These are phyloP conservation scores for Vigna radiata DNA, from an alignment of 306 rosid species.

Conservation along the genomic window DNA sequence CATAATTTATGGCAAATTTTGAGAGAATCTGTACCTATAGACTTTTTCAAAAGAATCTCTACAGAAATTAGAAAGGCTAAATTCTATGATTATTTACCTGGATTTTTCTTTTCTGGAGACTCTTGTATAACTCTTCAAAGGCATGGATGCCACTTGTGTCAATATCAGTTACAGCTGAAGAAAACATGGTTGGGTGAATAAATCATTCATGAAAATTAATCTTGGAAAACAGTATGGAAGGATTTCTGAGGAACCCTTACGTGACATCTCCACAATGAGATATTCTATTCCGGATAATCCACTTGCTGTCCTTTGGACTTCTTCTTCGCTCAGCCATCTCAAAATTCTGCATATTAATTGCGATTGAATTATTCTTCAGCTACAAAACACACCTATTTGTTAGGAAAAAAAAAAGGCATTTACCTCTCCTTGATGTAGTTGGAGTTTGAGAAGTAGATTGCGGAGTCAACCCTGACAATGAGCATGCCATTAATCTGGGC, in stretches of 20 bases:
- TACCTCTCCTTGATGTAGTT: constrained; percentile 89
- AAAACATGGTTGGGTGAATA: not conserved
- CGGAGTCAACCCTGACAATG: constrained; percentile 82
- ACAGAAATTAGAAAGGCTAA: not conserved
- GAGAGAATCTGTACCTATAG: not conserved
- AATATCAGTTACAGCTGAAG: constrained; percentile 81
- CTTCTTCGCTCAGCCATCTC: constrained; percentile 77
- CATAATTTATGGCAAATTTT: not conserved
- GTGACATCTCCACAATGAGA: constrained; percentile 77
- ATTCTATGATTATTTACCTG: constrained; percentile 51
- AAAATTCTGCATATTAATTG: constrained; percentile 56
- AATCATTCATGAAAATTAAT: not conserved
- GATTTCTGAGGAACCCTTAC: constrained; percentile 55
- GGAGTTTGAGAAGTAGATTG: constrained; percentile 87
- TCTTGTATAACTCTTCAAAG: constrained; percentile 60
- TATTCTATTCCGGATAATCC: constrained; percentile 47
- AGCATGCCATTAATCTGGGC: constrained; percentile 61
- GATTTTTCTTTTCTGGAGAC: constrained; percentile 61
- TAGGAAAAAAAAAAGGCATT: not conserved
- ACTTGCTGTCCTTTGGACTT: constrained; percentile 38
- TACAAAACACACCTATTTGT: no score
- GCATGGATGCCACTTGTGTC: constrained; percentile 88
- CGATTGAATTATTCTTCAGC: constrained; percentile 1
- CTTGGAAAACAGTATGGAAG: not conserved
- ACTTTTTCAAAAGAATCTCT: constrained; percentile 2